A percentile compares a stretch with the other conserved stretches of the same genome.
Conservation (phyloP, 2,329 filamentous ascomycete genomes). For the Clonostachys chloroleuca region DNA sequence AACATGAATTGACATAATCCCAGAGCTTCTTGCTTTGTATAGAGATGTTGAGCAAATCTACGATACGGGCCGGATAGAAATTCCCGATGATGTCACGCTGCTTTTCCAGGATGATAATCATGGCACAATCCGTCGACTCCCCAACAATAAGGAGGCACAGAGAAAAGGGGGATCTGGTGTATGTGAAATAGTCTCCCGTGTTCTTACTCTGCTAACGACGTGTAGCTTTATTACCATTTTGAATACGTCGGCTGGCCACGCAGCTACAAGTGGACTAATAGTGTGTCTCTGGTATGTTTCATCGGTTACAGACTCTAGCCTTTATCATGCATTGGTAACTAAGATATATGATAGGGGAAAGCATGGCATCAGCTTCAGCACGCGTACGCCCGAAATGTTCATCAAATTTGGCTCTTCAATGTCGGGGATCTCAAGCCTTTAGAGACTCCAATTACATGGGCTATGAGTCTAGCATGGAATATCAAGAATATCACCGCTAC, state of each 20-base stretch:
- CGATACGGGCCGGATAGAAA: slow-evolving; percentile 46
- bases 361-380: slow-evolving; percentile 48
- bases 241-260: slow-evolving; percentile 59
- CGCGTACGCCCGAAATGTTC: slow-evolving; percentile 40
- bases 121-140: slow-evolving; percentile 54
- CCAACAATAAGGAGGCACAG: slow-evolving; percentile 43
- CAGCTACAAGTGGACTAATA: slow-evolving; percentile 60
- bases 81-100: slow-evolving; percentile 58
- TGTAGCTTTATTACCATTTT: slow-evolving; percentile 45
- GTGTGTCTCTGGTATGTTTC: slow-evolving; percentile 42
- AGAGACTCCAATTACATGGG: slow-evolving; percentile 50
- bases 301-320: no score
- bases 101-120: slow-evolving; percentile 62
- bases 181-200: not conserved
- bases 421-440: slow-evolving; percentile 58
- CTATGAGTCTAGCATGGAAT: slow-evolving; percentile 53
- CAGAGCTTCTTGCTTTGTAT: slow-evolving; percentile 60
- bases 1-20: slow-evolving; percentile 4
- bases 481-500: slow-evolving; percentile 35
- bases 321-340: not conserved
- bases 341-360: slow-evolving; percentile 17
- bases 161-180: slow-evolving; percentile 54
- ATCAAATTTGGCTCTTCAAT: slow-evolving; percentile 58
- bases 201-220: slow-evolving; percentile 11
- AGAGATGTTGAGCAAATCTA: slow-evolving; percentile 63